Percentiles rank a stretch among this genome's conserved stretches.
Evolutionary conservation across 1,284 basidiomycete genomes (phyloP).

Genomic region (Boletus semigastroideus): DNA sequence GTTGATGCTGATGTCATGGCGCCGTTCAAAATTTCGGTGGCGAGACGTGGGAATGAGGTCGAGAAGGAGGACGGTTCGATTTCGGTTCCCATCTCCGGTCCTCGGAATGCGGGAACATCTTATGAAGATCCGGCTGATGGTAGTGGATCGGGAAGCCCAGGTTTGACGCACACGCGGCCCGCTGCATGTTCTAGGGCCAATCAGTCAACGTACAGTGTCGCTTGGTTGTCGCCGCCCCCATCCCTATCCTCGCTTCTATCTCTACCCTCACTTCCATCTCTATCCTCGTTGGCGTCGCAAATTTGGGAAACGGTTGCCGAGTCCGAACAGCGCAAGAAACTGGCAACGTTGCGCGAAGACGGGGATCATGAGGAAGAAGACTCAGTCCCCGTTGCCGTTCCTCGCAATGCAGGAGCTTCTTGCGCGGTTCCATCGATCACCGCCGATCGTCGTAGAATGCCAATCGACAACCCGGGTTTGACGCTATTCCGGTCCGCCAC

Average conservation of each 20-base stretch:
- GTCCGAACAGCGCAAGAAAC: neutral
- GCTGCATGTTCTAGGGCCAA: too few relatives aligned
- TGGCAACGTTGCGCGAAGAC: neutral
- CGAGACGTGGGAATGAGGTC: neutral
- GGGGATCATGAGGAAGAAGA: neutral
- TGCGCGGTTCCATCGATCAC: neutral
- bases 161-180: too few relatives aligned
- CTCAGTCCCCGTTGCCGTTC: neutral
- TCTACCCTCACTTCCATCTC: neutral
- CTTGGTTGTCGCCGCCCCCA: too few relatives aligned
- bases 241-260: too few relatives aligned
- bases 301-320: conserved; percentile 4
- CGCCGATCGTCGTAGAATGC: neutral
- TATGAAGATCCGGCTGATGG: too few relatives aligned
- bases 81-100: too few relatives aligned
- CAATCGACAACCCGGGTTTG: neutral
- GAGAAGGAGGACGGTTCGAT: too few relatives aligned
- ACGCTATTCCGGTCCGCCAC: neutral
- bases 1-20: neutral
- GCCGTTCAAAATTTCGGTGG: neutral
- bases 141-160: too few relatives aligned
- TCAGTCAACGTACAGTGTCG: too few relatives aligned
- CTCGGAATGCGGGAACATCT: too few relatives aligned
- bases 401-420: neutral
- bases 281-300: conserved; percentile 7